A percentile compares a stretch with the other conserved stretches of the same genome.
These are phyloP conservation scores for Microthyrium microscopicum DNA, from an alignment of 2,329 filamentous ascomycete species.

Conservation along the genomic window DNA sequence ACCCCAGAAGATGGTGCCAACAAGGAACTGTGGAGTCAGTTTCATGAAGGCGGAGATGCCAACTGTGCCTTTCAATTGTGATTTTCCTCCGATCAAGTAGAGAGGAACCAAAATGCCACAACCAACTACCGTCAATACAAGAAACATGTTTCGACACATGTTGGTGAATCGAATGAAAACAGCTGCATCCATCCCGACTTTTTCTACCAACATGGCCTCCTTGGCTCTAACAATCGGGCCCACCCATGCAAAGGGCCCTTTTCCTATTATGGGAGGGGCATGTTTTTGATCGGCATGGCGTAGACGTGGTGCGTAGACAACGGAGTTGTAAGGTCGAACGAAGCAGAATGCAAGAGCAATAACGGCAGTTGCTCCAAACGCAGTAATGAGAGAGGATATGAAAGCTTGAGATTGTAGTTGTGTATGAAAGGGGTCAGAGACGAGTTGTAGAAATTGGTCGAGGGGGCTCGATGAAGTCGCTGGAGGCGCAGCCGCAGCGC, in stretches of 20 bases:
- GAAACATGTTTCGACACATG: slow-evolving; percentile 88
- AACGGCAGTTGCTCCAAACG: slow-evolving; percentile 54
- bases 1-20: slow-evolving; percentile 36
- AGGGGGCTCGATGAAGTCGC: background rate
- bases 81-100: slow-evolving; percentile 37
- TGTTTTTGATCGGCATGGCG: slow-evolving; percentile 87
- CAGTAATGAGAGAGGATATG: slow-evolving; percentile 64
- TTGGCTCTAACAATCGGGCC: slow-evolving; percentile 59
- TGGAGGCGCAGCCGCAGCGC: background rate
- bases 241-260: slow-evolving; percentile 78
- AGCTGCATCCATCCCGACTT: slow-evolving; percentile 78
- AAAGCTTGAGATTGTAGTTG: slow-evolving; percentile 47
- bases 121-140: slow-evolving; percentile 53
- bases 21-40: slow-evolving; percentile 40
- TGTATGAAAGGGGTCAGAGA: slow-evolving; percentile 8
- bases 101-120: slow-evolving; percentile 67
- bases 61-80: slow-evolving; percentile 15
- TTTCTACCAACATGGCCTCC: slow-evolving; percentile 61
- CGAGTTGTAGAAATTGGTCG: slow-evolving; percentile 7
- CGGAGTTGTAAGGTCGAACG: slow-evolving; percentile 74
- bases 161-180: slow-evolving; percentile 75
- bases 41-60: slow-evolving; percentile 29
- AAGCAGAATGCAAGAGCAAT: slow-evolving; percentile 74
- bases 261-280: slow-evolving; percentile 70
- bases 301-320: slow-evolving; percentile 86